Conservation (phyloP, 2,329 filamentous ascomycete genomes). For the Raffaelea ambrosiae region DNA sequence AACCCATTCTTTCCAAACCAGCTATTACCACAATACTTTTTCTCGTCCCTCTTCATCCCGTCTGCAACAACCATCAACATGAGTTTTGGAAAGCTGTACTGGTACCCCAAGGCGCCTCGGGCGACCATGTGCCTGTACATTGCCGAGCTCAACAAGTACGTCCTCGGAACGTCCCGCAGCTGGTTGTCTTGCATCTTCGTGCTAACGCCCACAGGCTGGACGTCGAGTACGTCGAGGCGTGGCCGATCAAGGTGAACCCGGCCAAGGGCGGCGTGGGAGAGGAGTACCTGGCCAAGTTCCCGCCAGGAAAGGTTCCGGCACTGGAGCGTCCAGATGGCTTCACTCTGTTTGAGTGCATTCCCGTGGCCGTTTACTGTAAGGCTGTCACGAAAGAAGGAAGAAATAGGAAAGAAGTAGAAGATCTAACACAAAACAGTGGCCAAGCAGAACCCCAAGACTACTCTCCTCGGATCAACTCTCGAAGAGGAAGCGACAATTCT, state of each 20-base stretch:
- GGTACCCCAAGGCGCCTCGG: constrained; percentile 1
- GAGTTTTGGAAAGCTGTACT: constrained; percentile 2
- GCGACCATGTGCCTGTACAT: constrained; percentile 5
- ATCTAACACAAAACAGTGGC: constrained; percentile 15
- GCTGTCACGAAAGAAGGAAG: neutral
- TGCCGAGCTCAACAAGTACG: neutral
- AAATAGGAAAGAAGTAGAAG: no score
- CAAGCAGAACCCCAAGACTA: constrained; percentile 28
- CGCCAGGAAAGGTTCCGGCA: constrained; percentile 41
- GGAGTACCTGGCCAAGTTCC: constrained; percentile 41
- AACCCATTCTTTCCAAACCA: no score
- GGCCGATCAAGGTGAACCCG: constrained; percentile 1
- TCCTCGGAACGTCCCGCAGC: neutral
- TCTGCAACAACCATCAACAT: constrained; percentile 1
- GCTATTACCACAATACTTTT: no score
- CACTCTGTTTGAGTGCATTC: constrained; percentile 33
- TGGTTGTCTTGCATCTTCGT: neutral
- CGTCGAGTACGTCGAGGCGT: neutral
- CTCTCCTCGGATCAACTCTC: constrained; percentile 29
- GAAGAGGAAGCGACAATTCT: constrained; percentile 30
- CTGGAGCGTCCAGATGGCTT: constrained; percentile 39
- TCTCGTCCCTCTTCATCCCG: no score
- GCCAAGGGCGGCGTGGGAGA: constrained; percentile 2
- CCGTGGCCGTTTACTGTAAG: constrained; percentile 23
- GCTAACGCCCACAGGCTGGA: neutral